Evolutionary conservation across 2,329 filamentous ascomycete genomes (phyloP).

Genomic region (Leptographium radiaticola): DNA sequence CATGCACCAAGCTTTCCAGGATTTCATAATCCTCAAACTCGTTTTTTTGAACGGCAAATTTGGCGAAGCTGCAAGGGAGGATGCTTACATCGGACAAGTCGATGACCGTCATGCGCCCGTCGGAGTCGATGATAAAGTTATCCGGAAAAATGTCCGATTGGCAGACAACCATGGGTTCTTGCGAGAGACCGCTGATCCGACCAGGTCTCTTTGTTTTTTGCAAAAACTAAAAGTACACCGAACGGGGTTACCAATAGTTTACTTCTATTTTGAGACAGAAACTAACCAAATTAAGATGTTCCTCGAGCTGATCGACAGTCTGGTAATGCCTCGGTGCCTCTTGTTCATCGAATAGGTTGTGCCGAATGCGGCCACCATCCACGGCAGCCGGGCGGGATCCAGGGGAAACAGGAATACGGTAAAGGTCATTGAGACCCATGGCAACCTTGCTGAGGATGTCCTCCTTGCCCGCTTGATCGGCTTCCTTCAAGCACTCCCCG

Average conservation of each 20-base stretch:
- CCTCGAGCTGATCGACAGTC: neutral
- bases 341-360: neutral
- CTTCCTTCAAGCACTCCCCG: neutral
- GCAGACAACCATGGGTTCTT: neutral
- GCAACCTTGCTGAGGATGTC: neutral
- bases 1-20: neutral
- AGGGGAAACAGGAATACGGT: neutral
- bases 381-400: neutral
- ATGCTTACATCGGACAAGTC: neutral
- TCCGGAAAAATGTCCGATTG: neutral
- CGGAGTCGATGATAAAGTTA: neutral
- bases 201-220: neutral
- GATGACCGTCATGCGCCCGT: neutral
- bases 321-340: neutral
- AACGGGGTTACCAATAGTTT: neutral
- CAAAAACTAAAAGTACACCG: neutral
- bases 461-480: neutral
- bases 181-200: neutral
- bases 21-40: neutral
- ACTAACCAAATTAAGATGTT: neutral
- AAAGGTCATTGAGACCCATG: neutral
- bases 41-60: neutral
- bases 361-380: neutral
- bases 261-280: neutral
- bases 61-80: neutral